Evolutionary conservation across 2,329 filamentous ascomycete species (phyloP).

Genomic region (Colletotrichum sp.): DNA sequence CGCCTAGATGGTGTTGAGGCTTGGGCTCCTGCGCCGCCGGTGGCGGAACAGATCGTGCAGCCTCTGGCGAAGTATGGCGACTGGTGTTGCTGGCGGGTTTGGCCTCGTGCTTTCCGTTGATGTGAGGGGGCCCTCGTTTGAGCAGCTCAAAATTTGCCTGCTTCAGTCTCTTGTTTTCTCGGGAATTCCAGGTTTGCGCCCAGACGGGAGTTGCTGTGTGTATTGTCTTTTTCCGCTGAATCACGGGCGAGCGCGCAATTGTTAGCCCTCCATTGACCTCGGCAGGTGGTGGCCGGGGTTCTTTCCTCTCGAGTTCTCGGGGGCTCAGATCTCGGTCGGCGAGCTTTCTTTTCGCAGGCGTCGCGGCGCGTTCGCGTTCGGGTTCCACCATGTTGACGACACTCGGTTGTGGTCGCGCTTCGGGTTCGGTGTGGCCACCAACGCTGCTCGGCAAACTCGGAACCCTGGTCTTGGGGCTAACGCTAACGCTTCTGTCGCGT

Average conservation of each 20-base stretch:
- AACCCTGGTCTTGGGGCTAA: slow-evolving; percentile 78
- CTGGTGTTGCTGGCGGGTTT: slow-evolving; percentile 38
- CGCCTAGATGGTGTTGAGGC: slow-evolving; percentile 44
- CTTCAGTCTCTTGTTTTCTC: slow-evolving; percentile 41
- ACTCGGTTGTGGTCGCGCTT: slow-evolving; percentile 16
- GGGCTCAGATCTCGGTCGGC: slow-evolving; percentile 53
- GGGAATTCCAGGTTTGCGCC: slow-evolving; percentile 46
- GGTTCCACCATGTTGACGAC: slow-evolving; percentile 29
- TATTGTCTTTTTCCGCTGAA: slow-evolving; percentile 43
- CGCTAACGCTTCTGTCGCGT: slow-evolving; percentile 73
- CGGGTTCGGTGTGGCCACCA: slow-evolving; percentile 27
- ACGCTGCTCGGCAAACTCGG: slow-evolving; percentile 54
- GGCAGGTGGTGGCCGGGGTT: slow-evolving; percentile 53
- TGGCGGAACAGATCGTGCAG: slow-evolving; percentile 35
- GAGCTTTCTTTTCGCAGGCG: slow-evolving; percentile 53
- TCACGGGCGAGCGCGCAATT: slow-evolving; percentile 23
- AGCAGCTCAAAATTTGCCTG: slow-evolving; percentile 52
- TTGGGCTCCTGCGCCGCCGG: slow-evolving; percentile 25
- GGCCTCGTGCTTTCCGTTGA: slow-evolving; percentile 43
- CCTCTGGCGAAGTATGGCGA: slow-evolving; percentile 52
- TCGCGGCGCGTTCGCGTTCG: slow-evolving; percentile 37
- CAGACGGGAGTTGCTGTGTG: slow-evolving; percentile 49
- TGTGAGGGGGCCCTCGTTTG: slow-evolving; percentile 36
- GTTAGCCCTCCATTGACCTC: slow-evolving; percentile 48
- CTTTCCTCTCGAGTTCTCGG: slow-evolving; percentile 55